Evolutionary conservation across 305 asterid genomes (phyloP).

Genomic region (Ilex paraguariensis): DNA sequence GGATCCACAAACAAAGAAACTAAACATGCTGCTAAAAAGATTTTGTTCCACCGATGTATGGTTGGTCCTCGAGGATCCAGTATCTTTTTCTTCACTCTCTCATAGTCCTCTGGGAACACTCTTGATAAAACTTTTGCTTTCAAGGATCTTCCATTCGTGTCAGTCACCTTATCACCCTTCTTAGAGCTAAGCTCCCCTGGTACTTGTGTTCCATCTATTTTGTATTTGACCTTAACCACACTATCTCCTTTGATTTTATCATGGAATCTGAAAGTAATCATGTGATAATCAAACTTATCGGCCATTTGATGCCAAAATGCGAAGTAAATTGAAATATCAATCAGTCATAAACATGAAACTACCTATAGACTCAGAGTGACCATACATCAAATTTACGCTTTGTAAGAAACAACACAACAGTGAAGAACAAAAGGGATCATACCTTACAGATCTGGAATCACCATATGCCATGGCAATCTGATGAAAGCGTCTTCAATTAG

Average conservation of each 20-base stretch:
- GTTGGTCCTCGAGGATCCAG: constrained; percentile 81
- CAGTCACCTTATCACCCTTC: constrained; percentile 26
- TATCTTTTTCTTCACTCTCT: constrained; percentile 61
- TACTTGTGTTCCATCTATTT: constrained; percentile 36
- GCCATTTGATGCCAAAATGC: neutral
- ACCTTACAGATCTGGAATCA: constrained; percentile 73
- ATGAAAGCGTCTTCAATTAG: constrained; percentile 18
- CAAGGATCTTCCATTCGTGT: constrained; percentile 39
- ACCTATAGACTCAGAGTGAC: neutral
- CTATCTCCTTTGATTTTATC: constrained; percentile 50
- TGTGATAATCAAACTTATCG: constrained; percentile 3
- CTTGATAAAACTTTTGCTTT: constrained; percentile 76
- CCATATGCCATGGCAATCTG: constrained; percentile 45
- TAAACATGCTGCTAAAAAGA: constrained; percentile 76
- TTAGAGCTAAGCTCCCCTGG: constrained; percentile 35
- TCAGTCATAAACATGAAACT: constrained; percentile 1
- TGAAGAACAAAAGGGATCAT: constrained; percentile 5
- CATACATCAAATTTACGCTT: neutral
- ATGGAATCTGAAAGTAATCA: constrained; percentile 48
- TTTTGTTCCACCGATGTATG: constrained; percentile 80
- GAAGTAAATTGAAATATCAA: neutral
- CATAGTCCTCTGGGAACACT: constrained; percentile 91
- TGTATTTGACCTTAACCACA: constrained; percentile 50
- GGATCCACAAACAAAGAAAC: constrained; percentile 87
- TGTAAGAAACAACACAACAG: constrained; percentile 1